These are phyloP conservation scores for Xylariaceae sp. DNA, from an alignment of 2,329 filamentous ascomycete species.

Conservation along the genomic window DNA sequence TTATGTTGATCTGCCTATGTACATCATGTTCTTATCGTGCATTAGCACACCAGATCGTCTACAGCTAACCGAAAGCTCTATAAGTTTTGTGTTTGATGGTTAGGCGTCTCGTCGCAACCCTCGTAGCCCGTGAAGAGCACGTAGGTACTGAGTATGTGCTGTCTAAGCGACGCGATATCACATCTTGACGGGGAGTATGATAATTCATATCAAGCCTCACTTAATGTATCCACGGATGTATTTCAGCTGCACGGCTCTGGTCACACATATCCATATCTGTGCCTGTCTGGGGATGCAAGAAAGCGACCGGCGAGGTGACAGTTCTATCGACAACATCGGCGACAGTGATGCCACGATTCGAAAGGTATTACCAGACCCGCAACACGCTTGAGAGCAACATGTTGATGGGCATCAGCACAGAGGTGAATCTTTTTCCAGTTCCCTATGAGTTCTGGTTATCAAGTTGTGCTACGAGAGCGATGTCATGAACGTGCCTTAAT, in stretches of 20 bases:
- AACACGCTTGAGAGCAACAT: slow-evolving; percentile 6
- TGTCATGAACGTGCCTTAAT: no score
- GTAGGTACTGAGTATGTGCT: slow-evolving; percentile 1
- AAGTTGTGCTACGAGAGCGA: no score
- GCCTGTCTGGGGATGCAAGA: background rate
- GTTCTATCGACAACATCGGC: background rate
- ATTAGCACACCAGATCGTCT: slow-evolving; percentile 11
- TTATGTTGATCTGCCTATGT: no score
- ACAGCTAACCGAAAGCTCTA: slow-evolving; percentile 7
- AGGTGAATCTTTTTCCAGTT: background rate
- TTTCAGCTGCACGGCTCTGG: slow-evolving; percentile 7
- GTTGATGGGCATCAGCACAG: slow-evolving; percentile 5
- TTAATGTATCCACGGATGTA: background rate
- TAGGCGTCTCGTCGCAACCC: background rate
- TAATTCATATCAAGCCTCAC: no score
- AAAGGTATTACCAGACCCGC: slow-evolving; percentile 2
- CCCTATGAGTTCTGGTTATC: background rate
- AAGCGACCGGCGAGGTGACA: background rate
- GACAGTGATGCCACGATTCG: slow-evolving; percentile 1
- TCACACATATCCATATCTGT: slow-evolving; percentile 1
- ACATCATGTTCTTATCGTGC: background rate
- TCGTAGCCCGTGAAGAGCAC: background rate
- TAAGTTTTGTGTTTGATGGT: slow-evolving; percentile 7
- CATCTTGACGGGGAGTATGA: no score
- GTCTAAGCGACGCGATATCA: background rate